Evolutionary conservation across 2,329 filamentous ascomycete species (phyloP), one percentile per base, ranked within the genome.

Genomic region (Epichloe hybrida): DNA sequence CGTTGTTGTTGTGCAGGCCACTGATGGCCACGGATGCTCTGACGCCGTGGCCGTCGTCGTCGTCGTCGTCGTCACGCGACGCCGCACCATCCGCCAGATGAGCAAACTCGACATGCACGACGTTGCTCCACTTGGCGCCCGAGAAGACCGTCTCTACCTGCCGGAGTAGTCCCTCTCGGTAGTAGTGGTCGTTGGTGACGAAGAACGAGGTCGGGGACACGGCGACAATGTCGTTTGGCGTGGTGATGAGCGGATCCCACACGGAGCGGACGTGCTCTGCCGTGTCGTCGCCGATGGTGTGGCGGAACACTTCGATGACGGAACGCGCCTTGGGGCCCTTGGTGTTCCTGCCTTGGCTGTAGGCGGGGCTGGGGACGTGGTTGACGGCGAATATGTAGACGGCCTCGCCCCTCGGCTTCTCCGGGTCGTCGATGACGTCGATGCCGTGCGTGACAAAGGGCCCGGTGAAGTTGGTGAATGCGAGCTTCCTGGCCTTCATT

Each of bases 311-410:
- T 57, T 83, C 80, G 39, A 83, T 61, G 9, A 73, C 73, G 0
- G 79, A 81, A 1, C 68, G 68, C 0, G 72, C 69, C 52, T 71
- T 71, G 9, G 62, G 63, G 2, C 59, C 57, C 2, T 63, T 62
- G 4, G 54, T 55, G 6, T 57, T 17, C 27, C 49, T 44, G 34
- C 58, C 56, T 2, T 50, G 42, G 17, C 61, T 58, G 21, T 68
- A 71, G 0, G 66, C 66, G 0, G 68, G 66, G 51, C 80, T 74
- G 0, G 78, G 73, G 1, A 75, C 56, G 50, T 83, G 80, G 55
- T 83, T 83, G 47, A 83, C 62, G 0, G 75, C 79, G 50, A 77
- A 78, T 44, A 83, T 75, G 55, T 79, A 83, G 5, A 83, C 73
- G 0, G 74, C 64, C 1, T 66, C 59, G 9, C 60, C 59, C 3